These are phyloP conservation scores for Ceriops decandra DNA, from an alignment of 345 rosid species.

Conservation along the genomic window DNA sequence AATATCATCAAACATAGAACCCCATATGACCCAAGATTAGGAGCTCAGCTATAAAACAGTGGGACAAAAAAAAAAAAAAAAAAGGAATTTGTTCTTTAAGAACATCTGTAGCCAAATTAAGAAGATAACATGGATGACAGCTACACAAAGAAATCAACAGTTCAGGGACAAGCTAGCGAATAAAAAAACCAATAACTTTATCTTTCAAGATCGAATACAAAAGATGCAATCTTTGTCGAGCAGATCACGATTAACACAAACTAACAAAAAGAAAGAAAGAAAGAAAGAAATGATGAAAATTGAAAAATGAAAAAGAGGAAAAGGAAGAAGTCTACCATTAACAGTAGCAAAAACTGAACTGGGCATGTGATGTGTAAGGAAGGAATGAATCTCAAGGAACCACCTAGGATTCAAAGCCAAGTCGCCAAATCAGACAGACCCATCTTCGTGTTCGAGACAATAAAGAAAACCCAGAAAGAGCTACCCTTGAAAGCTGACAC, in stretches of 20 bases:
- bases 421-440: slow-evolving; percentile 17
- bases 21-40: not conserved
- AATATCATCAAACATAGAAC: not conserved
- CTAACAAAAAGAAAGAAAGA: slow-evolving; percentile 2
- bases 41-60: no score
- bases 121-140: not conserved
- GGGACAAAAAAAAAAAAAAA: no score
- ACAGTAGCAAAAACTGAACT: slow-evolving; percentile 20
- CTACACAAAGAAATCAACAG: not conserved
- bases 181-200: not conserved
- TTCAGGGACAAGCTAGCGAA: not conserved
- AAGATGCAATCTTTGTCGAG: not conserved
- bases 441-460: slow-evolving; percentile 17
- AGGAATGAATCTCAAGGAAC: not conserved
- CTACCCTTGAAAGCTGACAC: slow-evolving; percentile 4
- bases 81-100: no score
- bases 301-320: not conserved
- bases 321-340: not conserved
- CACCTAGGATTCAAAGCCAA: slow-evolving; percentile 19
- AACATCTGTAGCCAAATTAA: not conserved
- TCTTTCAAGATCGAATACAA: not conserved
- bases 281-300: not conserved
- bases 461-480: slow-evolving; percentile 16
- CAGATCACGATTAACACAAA: not conserved
- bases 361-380: not conserved